These are phyloP conservation scores for Triglochin maritima DNA, from an alignment of 106 monocot genomes.

Conservation along the genomic window DNA sequence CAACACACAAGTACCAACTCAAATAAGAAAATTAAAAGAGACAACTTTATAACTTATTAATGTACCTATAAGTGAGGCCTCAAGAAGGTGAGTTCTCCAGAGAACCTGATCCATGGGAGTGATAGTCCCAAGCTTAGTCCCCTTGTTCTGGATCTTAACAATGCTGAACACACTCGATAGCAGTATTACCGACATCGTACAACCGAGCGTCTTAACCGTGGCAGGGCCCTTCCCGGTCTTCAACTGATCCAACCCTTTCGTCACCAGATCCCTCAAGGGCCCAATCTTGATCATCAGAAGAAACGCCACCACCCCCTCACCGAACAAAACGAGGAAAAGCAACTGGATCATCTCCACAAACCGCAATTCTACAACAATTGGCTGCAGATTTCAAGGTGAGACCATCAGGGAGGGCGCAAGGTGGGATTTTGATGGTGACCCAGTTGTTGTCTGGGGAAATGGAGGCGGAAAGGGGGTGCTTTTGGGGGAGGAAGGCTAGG, in stretches of 20 bases:
- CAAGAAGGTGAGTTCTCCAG: slow-evolving; percentile 93
- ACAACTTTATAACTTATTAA: neutral
- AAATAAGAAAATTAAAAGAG: neutral
- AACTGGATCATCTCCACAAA: slow-evolving; percentile 54
- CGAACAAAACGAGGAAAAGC: slow-evolving; percentile 75
- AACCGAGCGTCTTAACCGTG: slow-evolving; percentile 78
- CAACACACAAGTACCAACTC: too few species aligned
- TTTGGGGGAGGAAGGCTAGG: too few species aligned
- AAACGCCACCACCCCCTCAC: slow-evolving; percentile 71
- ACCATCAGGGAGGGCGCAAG: too few species aligned
- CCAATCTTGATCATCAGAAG: slow-evolving; percentile 85
- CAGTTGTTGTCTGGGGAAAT: too few species aligned
- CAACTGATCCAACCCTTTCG: slow-evolving; percentile 65
- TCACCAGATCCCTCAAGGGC: slow-evolving; percentile 70
- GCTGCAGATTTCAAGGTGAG: too few species aligned
- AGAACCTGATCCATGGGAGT: slow-evolving; percentile 91
- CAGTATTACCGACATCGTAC: slow-evolving; percentile 66
- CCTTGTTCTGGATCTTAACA: slow-evolving; percentile 78
- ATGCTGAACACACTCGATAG: slow-evolving; percentile 64
- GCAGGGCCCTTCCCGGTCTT: slow-evolving; percentile 83
- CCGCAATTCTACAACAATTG: too few species aligned
- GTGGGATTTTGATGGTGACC: too few species aligned
- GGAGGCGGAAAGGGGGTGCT: too few species aligned
- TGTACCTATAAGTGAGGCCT: slow-evolving; percentile 83
- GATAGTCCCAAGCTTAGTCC: slow-evolving; percentile 76